Base-by-base conservation (phyloP, 108 stramenopile genomes). In the Skeletonema tropicum region DNA sequence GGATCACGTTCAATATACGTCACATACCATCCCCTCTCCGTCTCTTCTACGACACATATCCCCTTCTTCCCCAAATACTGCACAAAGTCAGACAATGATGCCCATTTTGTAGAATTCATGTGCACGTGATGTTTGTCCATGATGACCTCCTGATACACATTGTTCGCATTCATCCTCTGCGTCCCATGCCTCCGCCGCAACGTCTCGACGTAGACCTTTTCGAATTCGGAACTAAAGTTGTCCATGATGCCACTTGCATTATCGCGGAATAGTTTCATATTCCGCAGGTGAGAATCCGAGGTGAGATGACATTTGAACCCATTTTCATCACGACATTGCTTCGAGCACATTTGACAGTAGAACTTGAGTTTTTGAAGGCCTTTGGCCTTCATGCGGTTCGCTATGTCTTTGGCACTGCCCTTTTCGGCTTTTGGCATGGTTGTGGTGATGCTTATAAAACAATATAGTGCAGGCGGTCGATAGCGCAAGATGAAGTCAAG, bases 101-200 rank as follows among this genome's bases (percentile, higher is more conserved):
- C 87, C 98, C 98, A 99, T 57, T 91, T 84, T 7, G 99, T 99
- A 0, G 97, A 86, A 79, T 99, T 99, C 99, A 99, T 99, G 85
- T 99, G 99, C 39, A 98, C 86, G 81, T 99, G 99, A 66, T 95
- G 82, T 82, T 94, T 94, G 81, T 99, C 97, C 38, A 86, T 85
- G 83, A 99, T 99, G 62, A 97, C 85, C 85, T 99, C 98, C 80
- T 99, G 97, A 81, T 99, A 99, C 11, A 99, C 97, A 68, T 94
- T 86, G 74, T 98, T 98, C 64, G 99, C 98, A 55, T 94, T 88
- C 60, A 98, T 93, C 32, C 92, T 73, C 83, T 96, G 95, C 41
- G 96, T 97, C 10, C 96, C 93, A 59, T 98, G 98, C 11, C 95
- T 75, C 61, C 95, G 87, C 10, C 88, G 86, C 29, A 99, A 79